Conservation (phyloP, 2,329 filamentous ascomycete genomes). For the Talaromyces sp. region DNA sequence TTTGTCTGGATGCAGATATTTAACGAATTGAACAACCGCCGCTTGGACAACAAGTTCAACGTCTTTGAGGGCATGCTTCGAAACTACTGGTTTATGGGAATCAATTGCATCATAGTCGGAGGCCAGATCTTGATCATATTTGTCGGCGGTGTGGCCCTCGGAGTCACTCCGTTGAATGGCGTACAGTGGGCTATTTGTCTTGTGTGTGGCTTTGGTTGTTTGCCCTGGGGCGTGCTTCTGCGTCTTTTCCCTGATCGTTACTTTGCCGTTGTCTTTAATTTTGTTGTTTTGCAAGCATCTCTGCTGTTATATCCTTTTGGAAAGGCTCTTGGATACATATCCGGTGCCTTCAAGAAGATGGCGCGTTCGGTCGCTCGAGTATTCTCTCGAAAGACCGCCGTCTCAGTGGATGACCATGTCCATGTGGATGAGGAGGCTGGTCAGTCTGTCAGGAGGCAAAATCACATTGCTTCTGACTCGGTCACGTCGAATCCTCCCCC, state of each 20-base stretch:
- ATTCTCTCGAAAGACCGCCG: neutral
- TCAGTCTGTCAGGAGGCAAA: slow-evolving; percentile 10
- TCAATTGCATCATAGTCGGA: slow-evolving; percentile 81
- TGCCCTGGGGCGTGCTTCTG: slow-evolving; percentile 76
- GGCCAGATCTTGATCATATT: slow-evolving; percentile 88
- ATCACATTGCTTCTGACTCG: slow-evolving; percentile 17
- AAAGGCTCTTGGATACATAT: slow-evolving; percentile 25
- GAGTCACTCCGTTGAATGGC: slow-evolving; percentile 64
- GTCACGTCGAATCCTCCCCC: slow-evolving; percentile 25
- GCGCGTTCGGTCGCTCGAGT: slow-evolving; percentile 23
- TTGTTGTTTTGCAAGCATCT: slow-evolving; percentile 53
- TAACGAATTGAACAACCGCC: slow-evolving; percentile 95
- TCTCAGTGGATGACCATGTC: neutral
- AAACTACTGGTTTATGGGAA: slow-evolving; percentile 85
- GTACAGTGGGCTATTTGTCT: slow-evolving; percentile 85
- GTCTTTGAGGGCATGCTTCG: slow-evolving; percentile 82
- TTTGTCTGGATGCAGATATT: slow-evolving; percentile 99
- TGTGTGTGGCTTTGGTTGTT: slow-evolving; percentile 75
- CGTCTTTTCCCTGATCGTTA: slow-evolving; percentile 71
- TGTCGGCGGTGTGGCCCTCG: slow-evolving; percentile 76
- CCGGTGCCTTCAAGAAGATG: slow-evolving; percentile 25
- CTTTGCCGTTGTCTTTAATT: slow-evolving; percentile 39
- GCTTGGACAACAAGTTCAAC: slow-evolving; percentile 91
- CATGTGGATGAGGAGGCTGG: slow-evolving; percentile 17
- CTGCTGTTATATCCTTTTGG: slow-evolving; percentile 43